phyloP scores from a whole-genome alignment of 208 protist genomes.

The Leishmania martiniquensis region DNA sequence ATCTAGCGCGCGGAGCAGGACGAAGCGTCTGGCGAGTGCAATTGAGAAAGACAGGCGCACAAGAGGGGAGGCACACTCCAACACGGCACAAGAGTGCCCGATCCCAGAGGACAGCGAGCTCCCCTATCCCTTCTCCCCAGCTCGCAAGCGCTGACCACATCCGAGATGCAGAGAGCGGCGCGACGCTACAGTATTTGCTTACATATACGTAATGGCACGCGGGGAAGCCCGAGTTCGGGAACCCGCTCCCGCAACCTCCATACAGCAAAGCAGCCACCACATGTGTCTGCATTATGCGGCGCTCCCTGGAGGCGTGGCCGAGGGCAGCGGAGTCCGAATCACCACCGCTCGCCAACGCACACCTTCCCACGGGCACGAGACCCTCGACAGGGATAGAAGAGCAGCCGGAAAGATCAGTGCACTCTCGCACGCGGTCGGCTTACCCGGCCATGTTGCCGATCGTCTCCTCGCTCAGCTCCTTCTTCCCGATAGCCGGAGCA shows the following conservation, averaged over 20 bases:
- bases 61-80: neutral
- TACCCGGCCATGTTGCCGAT: neutral
- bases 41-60: neutral
- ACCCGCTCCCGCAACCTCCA: neutral
- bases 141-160: neutral
- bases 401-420: neutral
- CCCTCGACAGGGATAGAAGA: neutral
- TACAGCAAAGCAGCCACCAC: neutral
- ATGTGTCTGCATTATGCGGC: neutral
- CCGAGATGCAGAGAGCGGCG: neutral
- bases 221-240: neutral
- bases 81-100: neutral
- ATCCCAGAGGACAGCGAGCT: neutral
- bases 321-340: neutral
- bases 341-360: neutral
- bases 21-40: neutral
- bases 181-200: too few relatives aligned
- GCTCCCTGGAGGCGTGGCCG: neutral
- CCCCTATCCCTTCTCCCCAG: neutral
- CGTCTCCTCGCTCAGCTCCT: slow-evolving; percentile 1
- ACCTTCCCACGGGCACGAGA: neutral
- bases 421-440: neutral
- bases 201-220: neutral
- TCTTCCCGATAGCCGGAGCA: neutral
- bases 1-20: neutral